phyloP scores from a whole-genome alignment of 176 grass and related monocot species.

The Rhynchospora breviuscula region DNA sequence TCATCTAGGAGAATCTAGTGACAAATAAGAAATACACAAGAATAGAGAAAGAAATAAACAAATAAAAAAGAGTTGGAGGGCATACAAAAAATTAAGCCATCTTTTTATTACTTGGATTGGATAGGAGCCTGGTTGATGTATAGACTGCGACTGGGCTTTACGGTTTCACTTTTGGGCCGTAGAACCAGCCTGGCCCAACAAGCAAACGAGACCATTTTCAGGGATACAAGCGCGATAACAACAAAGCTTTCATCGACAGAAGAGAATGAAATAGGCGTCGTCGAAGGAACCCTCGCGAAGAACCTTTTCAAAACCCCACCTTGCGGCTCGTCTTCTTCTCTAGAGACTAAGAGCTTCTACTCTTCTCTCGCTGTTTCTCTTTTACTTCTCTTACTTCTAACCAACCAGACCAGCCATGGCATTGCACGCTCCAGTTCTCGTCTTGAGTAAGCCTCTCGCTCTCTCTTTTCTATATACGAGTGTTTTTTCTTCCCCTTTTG shows the following conservation, averaged over 20 bases:
- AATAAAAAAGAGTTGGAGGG: too few species aligned
- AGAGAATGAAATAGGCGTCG: background rate
- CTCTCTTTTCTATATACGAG: background rate
- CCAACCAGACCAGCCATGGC: slow-evolving; percentile 34
- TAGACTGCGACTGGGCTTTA: background rate
- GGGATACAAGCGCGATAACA: background rate
- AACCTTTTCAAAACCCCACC: background rate
- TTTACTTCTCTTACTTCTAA: background rate
- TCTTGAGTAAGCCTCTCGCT: slow-evolving; percentile 60
- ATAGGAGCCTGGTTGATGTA: background rate
- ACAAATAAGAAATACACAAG: too few species aligned
- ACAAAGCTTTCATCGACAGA: background rate
- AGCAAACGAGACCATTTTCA: background rate
- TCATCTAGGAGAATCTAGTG: too few species aligned
- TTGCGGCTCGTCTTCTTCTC: slow-evolving; percentile 18
- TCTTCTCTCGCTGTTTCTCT: background rate
- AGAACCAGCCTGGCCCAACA: background rate
- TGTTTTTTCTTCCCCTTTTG: background rate
- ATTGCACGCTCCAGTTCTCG: slow-evolving; percentile 75
- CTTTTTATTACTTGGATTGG: background rate
- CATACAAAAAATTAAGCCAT: too few species aligned
- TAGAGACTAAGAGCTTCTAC: background rate
- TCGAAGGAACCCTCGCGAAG: slow-evolving; percentile 22
- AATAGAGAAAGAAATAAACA: too few species aligned
- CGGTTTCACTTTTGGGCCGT: background rate